Base-by-base conservation (phyloP, 441 rosid genomes). In the Hura crepitans region DNA sequence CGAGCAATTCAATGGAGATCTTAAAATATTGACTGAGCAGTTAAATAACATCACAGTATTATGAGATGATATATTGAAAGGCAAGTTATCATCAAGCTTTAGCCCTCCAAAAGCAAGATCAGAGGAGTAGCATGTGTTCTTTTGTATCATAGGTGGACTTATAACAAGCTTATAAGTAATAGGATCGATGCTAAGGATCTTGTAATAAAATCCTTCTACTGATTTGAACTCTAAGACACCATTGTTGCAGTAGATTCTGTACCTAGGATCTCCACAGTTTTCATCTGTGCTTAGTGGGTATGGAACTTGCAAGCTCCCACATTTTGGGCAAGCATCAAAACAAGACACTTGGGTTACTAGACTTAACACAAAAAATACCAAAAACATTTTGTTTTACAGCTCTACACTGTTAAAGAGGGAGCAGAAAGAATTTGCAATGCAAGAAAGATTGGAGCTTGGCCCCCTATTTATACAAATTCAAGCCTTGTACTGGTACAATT, bases 31-130 rank as follows among this genome's bases (percentile, higher is more conserved):
- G 3, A 68, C 66, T 5, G 89, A 83, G 67, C 93, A 87, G 75
- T 85, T 83, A 28, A 87, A 75, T 31, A 87, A 58, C 82, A 85
- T 80, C 65, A 87, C 85, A 0, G 89, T 87, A 80, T 85, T 87
- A 30, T 50, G 82, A 57, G 75, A 71, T 0, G 92, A 87, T 54
- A 87, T 80, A 81, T 87, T 84, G 68, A 85, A 85, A 20, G 88
- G 84, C 37, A 74, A 79, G 27, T 78, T 70, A 35, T 81, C 90
- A 37, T 81, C 80, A 13, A 87, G 85, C 49, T 2, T 43, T 39
- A 86, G 45, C 22, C 93, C 93, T 56, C 85, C 89, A 3, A 37
- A 20, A 23, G 20, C n/a, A 23, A 86, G 78, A 76, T 86, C 93
- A 60, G 90, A 70, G 7, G 87, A 78, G 33, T 37, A 67, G 68